Percentiles rank a stretch among this genome's conserved stretches.
These are phyloP conservation scores for carrot (Daucus carota) DNA, from an alignment of 129 eudicot genomes.

Conservation along the genomic window DH1_v3.0 NC_030385.2:42048001-42048500, in stretches of 20 bases:
- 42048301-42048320: constrained; percentile 36
- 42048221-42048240: constrained; percentile 24
- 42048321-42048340: constrained; percentile 28
- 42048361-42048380: constrained; percentile 50
- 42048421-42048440: constrained; percentile 35
- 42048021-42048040: background rate
- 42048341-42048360: constrained; percentile 22
- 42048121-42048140: background rate
- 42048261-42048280: constrained; percentile 37
- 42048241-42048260: constrained; percentile 38
- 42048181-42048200: constrained; percentile 22
- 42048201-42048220: constrained; percentile 31
- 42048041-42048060: background rate
- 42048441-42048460: constrained; percentile 29
- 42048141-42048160: constrained; percentile 2
- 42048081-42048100: background rate
- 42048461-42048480: constrained; percentile 17
- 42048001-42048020: constrained; percentile 39
- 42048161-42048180: constrained; percentile 38
- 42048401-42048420: constrained; percentile 34
- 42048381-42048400: constrained; percentile 28
- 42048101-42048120: background rate
- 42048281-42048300: constrained; percentile 36
- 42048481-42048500: constrained; percentile 18
- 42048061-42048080: background rate